Evolutionary conservation across 441 rosid species (phyloP).

Genomic region (Raphanus hybrid): DNA sequence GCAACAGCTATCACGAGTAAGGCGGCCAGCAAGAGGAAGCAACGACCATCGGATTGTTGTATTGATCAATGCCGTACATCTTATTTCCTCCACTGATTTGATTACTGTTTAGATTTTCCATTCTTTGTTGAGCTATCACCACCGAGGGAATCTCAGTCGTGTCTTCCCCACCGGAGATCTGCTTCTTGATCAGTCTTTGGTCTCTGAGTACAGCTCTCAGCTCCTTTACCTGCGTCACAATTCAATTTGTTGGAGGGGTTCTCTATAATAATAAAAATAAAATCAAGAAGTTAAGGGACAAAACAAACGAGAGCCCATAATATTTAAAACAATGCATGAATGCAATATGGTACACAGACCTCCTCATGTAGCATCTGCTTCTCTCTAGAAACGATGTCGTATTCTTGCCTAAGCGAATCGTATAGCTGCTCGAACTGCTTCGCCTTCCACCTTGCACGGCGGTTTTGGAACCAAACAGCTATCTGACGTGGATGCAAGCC

Average conservation of each 20-base stretch:
- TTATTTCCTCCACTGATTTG: constrained; percentile 21
- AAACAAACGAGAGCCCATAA: neutral
- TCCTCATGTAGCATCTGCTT: constrained; percentile 83
- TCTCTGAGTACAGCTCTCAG: constrained; percentile 63
- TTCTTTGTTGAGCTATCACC: constrained; percentile 45
- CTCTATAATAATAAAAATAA: neutral
- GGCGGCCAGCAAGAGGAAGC: constrained; percentile 35
- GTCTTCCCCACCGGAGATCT: constrained; percentile 67
- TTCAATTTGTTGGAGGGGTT: neutral
- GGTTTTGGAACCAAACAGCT: constrained; percentile 96
- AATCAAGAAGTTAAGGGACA: neutral
- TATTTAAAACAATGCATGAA: neutral
- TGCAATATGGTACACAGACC: constrained; percentile 45
- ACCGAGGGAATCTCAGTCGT: constrained; percentile 64
- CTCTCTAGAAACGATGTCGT: constrained; percentile 66
- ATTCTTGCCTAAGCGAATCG: constrained; percentile 73
- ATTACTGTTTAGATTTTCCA: neutral
- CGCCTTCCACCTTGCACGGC: constrained; percentile 92
- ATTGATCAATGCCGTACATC: constrained; percentile 27
- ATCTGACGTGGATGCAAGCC: constrained; percentile 94
- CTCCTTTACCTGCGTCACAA: constrained; percentile 61
- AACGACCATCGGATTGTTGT: constrained; percentile 25
- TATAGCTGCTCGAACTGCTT: constrained; percentile 87
- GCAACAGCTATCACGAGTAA: constrained; percentile 22
- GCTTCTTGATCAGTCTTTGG: constrained; percentile 55